phyloP scores from a whole-genome alignment of 2,329 filamentous ascomycete genomes.

The Trichoderma breve region DNA sequence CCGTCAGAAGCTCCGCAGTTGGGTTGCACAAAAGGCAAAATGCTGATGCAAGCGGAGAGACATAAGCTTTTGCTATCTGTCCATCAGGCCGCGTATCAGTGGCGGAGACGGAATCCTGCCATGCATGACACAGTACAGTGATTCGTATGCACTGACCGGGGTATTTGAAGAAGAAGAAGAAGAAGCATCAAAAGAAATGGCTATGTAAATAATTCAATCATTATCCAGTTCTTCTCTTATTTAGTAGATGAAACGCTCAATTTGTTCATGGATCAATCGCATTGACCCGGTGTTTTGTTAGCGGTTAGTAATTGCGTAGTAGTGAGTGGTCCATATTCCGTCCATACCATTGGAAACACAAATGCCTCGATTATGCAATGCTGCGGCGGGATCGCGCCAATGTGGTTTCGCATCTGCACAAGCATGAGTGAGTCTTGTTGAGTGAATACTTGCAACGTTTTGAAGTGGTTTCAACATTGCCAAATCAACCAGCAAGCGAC shows the following conservation, averaged over 20 bases:
- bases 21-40: neutral
- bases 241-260: neutral
- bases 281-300: neutral
- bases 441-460: neutral
- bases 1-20: neutral
- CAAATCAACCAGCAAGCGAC: neutral
- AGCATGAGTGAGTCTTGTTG: neutral
- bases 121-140: neutral
- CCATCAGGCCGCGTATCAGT: neutral
- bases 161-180: neutral
- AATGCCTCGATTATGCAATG: conserved; percentile 14
- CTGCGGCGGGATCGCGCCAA: conserved; percentile 3
- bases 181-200: neutral
- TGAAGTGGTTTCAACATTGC: neutral
- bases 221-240: neutral
- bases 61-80: neutral
- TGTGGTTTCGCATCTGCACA: neutral
- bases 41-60: neutral
- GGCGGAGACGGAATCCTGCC: neutral
- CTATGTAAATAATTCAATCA: neutral
- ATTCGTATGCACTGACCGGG: neutral
- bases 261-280: neutral
- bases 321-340: neutral
- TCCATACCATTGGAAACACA: neutral
- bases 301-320: neutral